Evolutionary conservation across 106 monocot species (phyloP).

Genomic region (Gastrodia elata): DNA sequence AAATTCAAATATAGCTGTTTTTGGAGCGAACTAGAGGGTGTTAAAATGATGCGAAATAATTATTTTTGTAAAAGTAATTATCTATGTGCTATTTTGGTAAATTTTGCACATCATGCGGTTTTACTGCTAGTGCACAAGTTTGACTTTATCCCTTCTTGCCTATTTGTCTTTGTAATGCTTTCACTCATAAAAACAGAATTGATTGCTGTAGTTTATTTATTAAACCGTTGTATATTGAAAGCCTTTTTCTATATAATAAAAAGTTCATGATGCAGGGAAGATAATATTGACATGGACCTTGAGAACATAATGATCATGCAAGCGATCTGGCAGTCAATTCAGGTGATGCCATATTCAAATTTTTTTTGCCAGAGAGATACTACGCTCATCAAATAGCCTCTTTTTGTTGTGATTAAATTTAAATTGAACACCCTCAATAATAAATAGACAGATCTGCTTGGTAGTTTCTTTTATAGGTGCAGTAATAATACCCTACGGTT

Average conservation of each 20-base stretch:
- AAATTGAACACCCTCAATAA: neutral
- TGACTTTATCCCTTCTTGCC: neutral
- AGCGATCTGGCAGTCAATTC: slow-evolving; percentile 54
- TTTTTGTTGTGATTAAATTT: neutral
- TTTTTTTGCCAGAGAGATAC: neutral
- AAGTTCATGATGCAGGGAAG: slow-evolving; percentile 24
- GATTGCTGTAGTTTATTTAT: neutral
- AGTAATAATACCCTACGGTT: neutral
- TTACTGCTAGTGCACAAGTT: too few species aligned
- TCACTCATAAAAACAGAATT: neutral
- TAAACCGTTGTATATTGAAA: neutral
- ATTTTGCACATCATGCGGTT: too few species aligned
- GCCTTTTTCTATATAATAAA: neutral
- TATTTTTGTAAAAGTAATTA: too few species aligned
- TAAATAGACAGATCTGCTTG: neutral
- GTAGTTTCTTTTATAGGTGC: neutral
- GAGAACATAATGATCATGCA: slow-evolving; percentile 56
- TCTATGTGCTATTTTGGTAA: too few species aligned
- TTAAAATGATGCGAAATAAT: too few species aligned
- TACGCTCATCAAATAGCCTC: neutral
- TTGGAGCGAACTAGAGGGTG: too few species aligned
- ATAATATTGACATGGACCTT: slow-evolving; percentile 30
- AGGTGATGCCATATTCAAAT: slow-evolving; percentile 17
- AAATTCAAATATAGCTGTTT: too few species aligned
- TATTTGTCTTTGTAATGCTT: neutral